Evolutionary conservation across 1,284 basidiomycete genomes (phyloP).

Genomic region (Cutaneotrichosporon cutaneum): DNA sequence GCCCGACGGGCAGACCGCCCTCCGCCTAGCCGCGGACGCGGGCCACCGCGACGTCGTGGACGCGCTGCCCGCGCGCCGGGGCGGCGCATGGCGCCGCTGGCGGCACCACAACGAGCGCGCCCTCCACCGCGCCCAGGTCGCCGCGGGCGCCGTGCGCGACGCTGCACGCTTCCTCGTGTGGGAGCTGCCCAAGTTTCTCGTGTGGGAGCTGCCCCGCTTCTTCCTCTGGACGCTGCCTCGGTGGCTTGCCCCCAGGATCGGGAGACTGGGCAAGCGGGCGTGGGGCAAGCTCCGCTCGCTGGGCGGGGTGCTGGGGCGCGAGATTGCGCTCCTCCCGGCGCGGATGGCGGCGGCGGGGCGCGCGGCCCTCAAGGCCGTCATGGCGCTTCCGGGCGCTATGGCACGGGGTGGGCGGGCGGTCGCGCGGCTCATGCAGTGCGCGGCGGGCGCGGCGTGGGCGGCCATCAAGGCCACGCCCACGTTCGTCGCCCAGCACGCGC

Average conservation of each 20-base stretch:
- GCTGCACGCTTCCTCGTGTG: slow-evolving; percentile 3
- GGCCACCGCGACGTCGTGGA: slow-evolving; percentile 14
- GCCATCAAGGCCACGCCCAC: neutral
- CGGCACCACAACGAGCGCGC: neutral
- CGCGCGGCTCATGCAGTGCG: neutral
- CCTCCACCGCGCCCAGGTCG: neutral
- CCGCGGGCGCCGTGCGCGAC: neutral
- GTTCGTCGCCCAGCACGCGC: neutral
- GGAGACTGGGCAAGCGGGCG: neutral
- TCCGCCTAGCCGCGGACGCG: slow-evolving; percentile 13
- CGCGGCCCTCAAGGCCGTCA: neutral
- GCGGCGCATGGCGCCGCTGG: slow-evolving; percentile 12
- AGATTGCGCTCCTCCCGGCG: neutral
- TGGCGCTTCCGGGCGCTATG: neutral
- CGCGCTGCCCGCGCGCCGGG: slow-evolving; percentile 14
- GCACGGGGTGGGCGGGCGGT: neutral
- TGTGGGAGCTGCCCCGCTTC: neutral
- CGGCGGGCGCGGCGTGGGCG: neutral
- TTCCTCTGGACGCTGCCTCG: neutral
- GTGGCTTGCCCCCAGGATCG: no score
- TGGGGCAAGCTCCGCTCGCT: neutral
- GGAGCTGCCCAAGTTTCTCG: neutral
- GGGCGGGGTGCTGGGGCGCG: neutral
- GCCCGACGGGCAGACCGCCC: slow-evolving; percentile 22
- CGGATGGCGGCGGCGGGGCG: neutral